Evolutionary conservation across 78 protist species (phyloP).

Genomic region (Dictyostelium intermedium): DNA sequence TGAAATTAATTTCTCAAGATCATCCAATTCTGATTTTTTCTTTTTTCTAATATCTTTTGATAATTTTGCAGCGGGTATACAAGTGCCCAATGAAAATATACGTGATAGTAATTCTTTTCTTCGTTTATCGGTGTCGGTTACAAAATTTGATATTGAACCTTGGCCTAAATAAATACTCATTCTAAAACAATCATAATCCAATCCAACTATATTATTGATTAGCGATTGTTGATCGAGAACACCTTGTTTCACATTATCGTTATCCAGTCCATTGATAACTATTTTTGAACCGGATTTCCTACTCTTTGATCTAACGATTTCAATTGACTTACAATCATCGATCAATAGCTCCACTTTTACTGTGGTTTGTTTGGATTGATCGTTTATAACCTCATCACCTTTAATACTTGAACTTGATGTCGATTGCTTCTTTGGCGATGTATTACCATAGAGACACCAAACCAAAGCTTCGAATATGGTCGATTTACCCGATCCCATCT

Average conservation of each 20-base stretch:
- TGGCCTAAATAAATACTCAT: constrained; percentile 73
- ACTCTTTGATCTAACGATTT: constrained; percentile 23
- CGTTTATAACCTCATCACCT: constrained; percentile 76
- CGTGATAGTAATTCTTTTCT: constrained; percentile 50
- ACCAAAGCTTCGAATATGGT: constrained; percentile 61
- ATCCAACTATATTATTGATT: constrained; percentile 38
- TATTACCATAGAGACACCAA: constrained; percentile 54
- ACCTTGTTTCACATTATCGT: constrained; percentile 4
- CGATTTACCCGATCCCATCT: constrained; percentile 62
- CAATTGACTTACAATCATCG: constrained; percentile 20
- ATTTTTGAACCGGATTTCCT: constrained; percentile 34
- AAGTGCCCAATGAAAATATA: constrained; percentile 50
- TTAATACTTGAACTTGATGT: constrained; percentile 10
- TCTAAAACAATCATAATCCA: constrained; percentile 70
- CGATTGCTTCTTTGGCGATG: constrained; percentile 50
- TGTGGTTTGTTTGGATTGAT: neutral
- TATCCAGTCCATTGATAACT: constrained; percentile 19
- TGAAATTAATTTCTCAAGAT: neutral
- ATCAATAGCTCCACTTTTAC: constrained; percentile 4
- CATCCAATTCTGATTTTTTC: neutral
- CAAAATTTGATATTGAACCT: constrained; percentile 59
- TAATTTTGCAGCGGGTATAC: constrained; percentile 47
- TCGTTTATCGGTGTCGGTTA: constrained; percentile 38
- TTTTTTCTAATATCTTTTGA: constrained; percentile 48
- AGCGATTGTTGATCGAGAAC: constrained; percentile 38